Base-by-base conservation (phyloP, 352 stramenopile species). In the Phytophthora macrochlamydospora region DNA sequence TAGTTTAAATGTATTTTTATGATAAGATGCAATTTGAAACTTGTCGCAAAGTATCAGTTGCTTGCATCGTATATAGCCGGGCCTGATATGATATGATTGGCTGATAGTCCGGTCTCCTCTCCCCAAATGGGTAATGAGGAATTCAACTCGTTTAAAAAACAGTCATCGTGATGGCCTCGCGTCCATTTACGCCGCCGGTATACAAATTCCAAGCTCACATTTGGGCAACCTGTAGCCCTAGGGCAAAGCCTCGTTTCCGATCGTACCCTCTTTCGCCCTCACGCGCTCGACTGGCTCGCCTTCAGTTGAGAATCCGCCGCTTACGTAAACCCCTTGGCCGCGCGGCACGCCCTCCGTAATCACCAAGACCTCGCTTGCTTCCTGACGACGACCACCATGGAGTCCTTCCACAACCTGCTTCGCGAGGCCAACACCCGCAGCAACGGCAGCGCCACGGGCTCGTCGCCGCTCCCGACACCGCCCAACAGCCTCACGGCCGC, bases 341-440 rank as follows among this genome's bases (percentile, higher is more conserved):
- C 29, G 46, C 28, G 28, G 14, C 18, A 42, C 14, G 14, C 51
- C 33, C 44, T 62, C 69, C 75, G 75, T 83, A 83, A 83, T 80
- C 71, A 72, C 55, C 18, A 24, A 24, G 18, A 24, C 18, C 18
- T 24, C 18, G 18, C 18, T 24, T 24, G 18, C 18, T 24, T 24
- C 18, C 18, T 24, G 18, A 24, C 18, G 18, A 24, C 18, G 18
- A 24, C 18, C 18, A 67, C 63, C 48, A 93, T 93, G 85, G 83
- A 93, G 66, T 77, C 77, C 45, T 91, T 93, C 68, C 81, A 93
- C 60, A 93, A 93, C 65, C 65, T 93, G 32, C 71, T 93, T 46
- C 82, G 83, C 33, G 83, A 93, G 58, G 81, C 84, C 9, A 73
- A 79, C 69, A 71, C 85, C 49, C 85, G 82, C 67, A 83, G 77